phyloP scores from a whole-genome alignment of 192 early-diverging fungal species.

The Coemansia sp. region DNA sequence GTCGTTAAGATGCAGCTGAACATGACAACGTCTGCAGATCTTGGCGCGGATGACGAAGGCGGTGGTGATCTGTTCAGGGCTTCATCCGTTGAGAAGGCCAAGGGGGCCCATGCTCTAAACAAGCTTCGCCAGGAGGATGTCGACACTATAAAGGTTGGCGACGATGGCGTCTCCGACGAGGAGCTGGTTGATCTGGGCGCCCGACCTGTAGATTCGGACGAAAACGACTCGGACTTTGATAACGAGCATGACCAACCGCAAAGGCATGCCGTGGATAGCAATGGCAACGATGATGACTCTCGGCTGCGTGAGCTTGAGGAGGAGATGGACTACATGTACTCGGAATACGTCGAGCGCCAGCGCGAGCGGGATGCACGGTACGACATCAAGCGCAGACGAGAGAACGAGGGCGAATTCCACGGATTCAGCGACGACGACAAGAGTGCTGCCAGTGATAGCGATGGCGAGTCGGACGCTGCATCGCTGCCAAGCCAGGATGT shows the following conservation, averaged over 20 bases:
- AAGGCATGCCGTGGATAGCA: conserved; percentile 41
- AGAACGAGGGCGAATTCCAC: conserved; percentile 71
- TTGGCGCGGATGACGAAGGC: conserved; percentile 70
- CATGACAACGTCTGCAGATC: conserved; percentile 77
- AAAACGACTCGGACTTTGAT: conserved; percentile 11
- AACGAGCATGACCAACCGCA: neutral
- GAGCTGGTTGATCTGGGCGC: conserved; percentile 57
- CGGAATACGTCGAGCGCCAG: conserved; percentile 72
- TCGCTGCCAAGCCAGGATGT: conserved; percentile 28
- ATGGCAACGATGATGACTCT: conserved; percentile 61
- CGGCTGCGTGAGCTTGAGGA: conserved; percentile 67
- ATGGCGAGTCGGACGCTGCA: conserved; percentile 8
- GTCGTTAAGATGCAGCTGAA: conserved; percentile 77
- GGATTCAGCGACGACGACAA: conserved; percentile 60
- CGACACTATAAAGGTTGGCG: conserved; percentile 53
- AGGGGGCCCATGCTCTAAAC: conserved; percentile 33
- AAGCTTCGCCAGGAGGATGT: conserved; percentile 36
- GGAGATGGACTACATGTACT: conserved; percentile 66
- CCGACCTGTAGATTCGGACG: conserved; percentile 34
- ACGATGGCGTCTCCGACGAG: conserved; percentile 48
- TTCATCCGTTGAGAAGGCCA: conserved; percentile 54
- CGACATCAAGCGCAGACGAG: conserved; percentile 68
- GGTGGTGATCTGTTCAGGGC: conserved; percentile 64
- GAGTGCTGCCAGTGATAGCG: conserved; percentile 11
- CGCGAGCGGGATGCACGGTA: conserved; percentile 75